Percentiles rank a stretch among this genome's conserved stretches.
Conservation (phyloP, 495 filamentous ascomycete genomes). For the Penicillium argentinense region DNA sequence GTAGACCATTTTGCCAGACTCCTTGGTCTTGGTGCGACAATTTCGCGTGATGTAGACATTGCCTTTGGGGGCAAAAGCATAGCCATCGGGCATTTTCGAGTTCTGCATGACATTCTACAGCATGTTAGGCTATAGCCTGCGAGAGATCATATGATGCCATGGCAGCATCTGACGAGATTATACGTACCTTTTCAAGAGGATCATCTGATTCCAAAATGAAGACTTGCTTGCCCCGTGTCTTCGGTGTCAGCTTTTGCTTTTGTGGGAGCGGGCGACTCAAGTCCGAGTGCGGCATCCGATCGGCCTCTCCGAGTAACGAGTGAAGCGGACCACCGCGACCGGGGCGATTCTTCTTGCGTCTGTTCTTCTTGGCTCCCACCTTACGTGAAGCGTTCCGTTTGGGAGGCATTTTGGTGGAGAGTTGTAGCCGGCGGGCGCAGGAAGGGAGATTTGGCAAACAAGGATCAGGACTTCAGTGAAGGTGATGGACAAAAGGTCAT, state of each 20-base stretch:
- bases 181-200: slow-evolving; percentile 22
- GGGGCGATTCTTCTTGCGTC: neutral
- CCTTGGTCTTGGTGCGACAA: slow-evolving; percentile 47
- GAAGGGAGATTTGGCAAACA: too few species aligned
- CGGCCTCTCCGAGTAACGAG: neutral
- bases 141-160: neutral
- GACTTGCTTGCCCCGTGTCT: neutral
- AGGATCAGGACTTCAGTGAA: too few species aligned
- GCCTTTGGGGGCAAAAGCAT: slow-evolving; percentile 52
- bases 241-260: neutral
- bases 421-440: too few species aligned
- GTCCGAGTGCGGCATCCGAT: neutral
- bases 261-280: neutral
- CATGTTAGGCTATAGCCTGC: neutral
- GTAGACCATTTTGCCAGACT: slow-evolving; percentile 38
- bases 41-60: slow-evolving; percentile 51
- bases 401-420: slow-evolving; percentile 1
- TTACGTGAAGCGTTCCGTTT: neutral
- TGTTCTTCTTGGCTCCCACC: neutral
- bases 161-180: neutral
- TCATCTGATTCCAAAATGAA: slow-evolving; percentile 17
- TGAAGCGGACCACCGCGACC: neutral
- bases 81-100: slow-evolving; percentile 29
- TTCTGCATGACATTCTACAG: slow-evolving; percentile 32
- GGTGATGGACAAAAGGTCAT: too few species aligned